Conservation (phyloP, 78 protist species). For the Speleostelium caveatum region DNA sequence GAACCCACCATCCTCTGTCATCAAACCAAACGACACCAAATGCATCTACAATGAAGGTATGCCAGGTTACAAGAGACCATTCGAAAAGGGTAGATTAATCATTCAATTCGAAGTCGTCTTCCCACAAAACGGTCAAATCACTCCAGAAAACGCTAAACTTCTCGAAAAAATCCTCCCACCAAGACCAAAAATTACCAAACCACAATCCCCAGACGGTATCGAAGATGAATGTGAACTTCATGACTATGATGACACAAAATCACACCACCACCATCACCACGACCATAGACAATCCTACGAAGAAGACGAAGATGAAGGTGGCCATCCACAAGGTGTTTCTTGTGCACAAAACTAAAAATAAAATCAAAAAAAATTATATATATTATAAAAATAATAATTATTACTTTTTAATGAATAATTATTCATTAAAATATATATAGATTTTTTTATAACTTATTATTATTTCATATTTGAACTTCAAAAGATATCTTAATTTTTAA, state of each 20-base stretch:
- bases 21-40: constrained; percentile 91
- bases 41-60: constrained; percentile 95
- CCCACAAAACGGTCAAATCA: constrained; percentile 85
- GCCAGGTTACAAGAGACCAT: constrained; percentile 93
- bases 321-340: constrained; percentile 62
- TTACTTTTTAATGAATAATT: too few species aligned
- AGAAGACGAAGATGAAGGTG: constrained; percentile 49
- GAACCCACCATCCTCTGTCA: constrained; percentile 77
- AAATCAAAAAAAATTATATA: not conserved
- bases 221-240: constrained; percentile 46
- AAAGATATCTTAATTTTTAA: too few species aligned
- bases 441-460: too few species aligned
- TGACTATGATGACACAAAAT: constrained; percentile 2
- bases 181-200: constrained; percentile 54
- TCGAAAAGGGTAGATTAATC: constrained; percentile 93
- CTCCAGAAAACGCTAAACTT: constrained; percentile 51
- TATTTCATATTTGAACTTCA: too few species aligned
- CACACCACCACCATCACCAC: not conserved
- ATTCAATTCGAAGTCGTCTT: constrained; percentile 87
- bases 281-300: constrained; percentile 2
- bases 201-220: constrained; percentile 49
- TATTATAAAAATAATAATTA: too few species aligned
- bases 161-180: constrained; percentile 79
- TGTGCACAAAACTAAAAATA: constrained; percentile 64
- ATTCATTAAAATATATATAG: too few species aligned